Base-by-base conservation (phyloP, 2,329 filamentous ascomycete species). In the Exophiala phaeomuriformis region DNA sequence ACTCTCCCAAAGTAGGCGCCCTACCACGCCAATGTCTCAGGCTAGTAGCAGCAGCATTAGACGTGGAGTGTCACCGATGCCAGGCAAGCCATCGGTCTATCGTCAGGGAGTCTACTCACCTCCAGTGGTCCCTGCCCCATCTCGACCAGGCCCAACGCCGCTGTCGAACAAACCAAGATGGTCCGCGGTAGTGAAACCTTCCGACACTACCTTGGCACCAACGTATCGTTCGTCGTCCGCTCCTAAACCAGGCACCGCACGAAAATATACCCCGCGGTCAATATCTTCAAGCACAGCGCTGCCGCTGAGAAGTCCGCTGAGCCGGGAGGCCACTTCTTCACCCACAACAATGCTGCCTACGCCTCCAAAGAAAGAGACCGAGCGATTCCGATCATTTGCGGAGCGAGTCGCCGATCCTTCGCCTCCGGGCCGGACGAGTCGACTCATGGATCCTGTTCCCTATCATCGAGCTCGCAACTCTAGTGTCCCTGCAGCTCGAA, bases 151-250 rank as follows among this genome's bases (percentile, higher is more conserved):
- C 7, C 61, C 75, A 10, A 68, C 66, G 12, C 64, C 71, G 33
- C 66, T 67, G 19, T 71, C 78, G 53, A 75, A 79, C 52, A 81
- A 85, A 47, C 88, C 88, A 2, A 78, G 82, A 53, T 93, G 88
- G 88, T 91, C 84, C 64, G 65, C 64, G 7, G 86, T 83, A 31
- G 80, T 82, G 4, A 88, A 85, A 63, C 78, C 80, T 3, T 71
- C 72, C 4, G 78, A 82, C 56, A 72, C 30, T 47, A 53, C 57
- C 0, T 40, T 57, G 39, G 59, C 58, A 29, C 55, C 60, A 9
- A 57, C 52, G 19, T 61, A 61, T 47, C 51, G 58, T 37, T 55
- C 58, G 19, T 58, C 59, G 7, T 57, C 59, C 28, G 57, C 58
- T 12, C 52, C 58, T 8, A 58, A 53, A 4, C 57, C 57, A 7